Conservation (phyloP, 2,329 filamentous ascomycete species). For the Botrytis deweyae region DNA sequence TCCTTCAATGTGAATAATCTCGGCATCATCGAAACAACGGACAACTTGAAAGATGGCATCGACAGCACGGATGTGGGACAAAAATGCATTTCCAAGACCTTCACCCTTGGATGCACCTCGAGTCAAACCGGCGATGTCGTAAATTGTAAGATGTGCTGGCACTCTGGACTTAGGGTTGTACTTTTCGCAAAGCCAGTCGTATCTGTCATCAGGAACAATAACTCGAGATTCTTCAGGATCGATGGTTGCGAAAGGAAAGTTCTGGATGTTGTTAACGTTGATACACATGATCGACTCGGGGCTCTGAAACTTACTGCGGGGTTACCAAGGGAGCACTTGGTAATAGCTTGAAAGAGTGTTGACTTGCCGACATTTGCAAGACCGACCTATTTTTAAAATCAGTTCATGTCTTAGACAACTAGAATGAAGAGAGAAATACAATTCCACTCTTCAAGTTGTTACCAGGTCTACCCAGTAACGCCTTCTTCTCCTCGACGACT, state of each 20-base stretch:
- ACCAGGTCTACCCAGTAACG: constrained; percentile 90
- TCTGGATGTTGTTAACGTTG: constrained; percentile 50
- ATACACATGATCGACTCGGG: constrained; percentile 28
- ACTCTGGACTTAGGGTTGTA: constrained; percentile 97
- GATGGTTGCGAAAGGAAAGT: constrained; percentile 99
- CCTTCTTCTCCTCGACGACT: constrained; percentile 85
- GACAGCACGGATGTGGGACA: constrained; percentile 97
- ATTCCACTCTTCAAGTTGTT: constrained; percentile 99
- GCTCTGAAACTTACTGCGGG: constrained; percentile 69
- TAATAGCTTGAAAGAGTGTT: constrained; percentile 98
- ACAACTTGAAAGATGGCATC: constrained; percentile 98
- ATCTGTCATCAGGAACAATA: constrained; percentile 92
- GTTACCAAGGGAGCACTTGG: constrained; percentile 95
- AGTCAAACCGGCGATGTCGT: constrained; percentile 97
- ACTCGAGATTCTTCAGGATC: constrained; percentile 98
- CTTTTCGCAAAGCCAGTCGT: constrained; percentile 92
- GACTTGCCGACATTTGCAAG: constrained; percentile 99
- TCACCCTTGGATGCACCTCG: constrained; percentile 95
- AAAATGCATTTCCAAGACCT: constrained; percentile 94
- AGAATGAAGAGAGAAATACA: constrained; percentile 55
- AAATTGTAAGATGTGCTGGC: constrained; percentile 96
- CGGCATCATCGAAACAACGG: constrained; percentile 95
- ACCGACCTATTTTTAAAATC: constrained; percentile 67
- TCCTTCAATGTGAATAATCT: constrained; percentile 99
- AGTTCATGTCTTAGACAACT: constrained; percentile 1